These are phyloP conservation scores for Pyrenochaeta sp. DNA, from an alignment of 2,329 filamentous ascomycete species.

Conservation along the genomic window DNA sequence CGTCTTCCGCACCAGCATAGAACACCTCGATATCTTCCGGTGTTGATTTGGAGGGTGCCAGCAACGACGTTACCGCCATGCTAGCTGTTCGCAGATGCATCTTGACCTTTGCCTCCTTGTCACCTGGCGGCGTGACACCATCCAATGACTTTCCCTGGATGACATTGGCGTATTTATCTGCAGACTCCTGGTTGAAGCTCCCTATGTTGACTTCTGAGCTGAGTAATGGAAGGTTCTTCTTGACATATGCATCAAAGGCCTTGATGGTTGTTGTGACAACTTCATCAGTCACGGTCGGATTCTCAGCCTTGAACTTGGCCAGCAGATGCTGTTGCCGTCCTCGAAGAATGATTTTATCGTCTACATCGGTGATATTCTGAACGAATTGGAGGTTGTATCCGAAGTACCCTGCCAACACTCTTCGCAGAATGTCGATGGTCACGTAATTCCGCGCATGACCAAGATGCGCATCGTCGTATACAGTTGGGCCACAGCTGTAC, in stretches of 20 bases:
- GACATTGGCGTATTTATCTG: constrained; percentile 63
- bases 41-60: constrained; percentile 37
- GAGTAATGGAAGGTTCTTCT: constrained; percentile 72
- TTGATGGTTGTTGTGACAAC: constrained; percentile 59
- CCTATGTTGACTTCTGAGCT: constrained; percentile 55
- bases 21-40: constrained; percentile 56
- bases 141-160: constrained; percentile 64
- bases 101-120: constrained; percentile 86
- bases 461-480: constrained; percentile 82
- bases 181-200: constrained; percentile 57
- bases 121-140: constrained; percentile 66
- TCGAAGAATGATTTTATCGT: constrained; percentile 67
- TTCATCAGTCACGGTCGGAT: constrained; percentile 54
- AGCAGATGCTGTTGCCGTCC: constrained; percentile 83
- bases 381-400: constrained; percentile 84
- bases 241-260: constrained; percentile 66
- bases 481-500: constrained; percentile 91
- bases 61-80: constrained; percentile 62
- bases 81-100: constrained; percentile 79
- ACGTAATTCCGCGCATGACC: constrained; percentile 92
- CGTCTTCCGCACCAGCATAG: constrained; percentile 68
- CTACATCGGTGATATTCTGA: constrained; percentile 83
- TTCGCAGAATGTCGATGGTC: constrained; percentile 84
- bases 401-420: constrained; percentile 85
- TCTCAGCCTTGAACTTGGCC: constrained; percentile 67